These are phyloP conservation scores for Phytophthora hybrid DNA, from an alignment of 352 stramenopile genomes.

Conservation along the genomic window DNA sequence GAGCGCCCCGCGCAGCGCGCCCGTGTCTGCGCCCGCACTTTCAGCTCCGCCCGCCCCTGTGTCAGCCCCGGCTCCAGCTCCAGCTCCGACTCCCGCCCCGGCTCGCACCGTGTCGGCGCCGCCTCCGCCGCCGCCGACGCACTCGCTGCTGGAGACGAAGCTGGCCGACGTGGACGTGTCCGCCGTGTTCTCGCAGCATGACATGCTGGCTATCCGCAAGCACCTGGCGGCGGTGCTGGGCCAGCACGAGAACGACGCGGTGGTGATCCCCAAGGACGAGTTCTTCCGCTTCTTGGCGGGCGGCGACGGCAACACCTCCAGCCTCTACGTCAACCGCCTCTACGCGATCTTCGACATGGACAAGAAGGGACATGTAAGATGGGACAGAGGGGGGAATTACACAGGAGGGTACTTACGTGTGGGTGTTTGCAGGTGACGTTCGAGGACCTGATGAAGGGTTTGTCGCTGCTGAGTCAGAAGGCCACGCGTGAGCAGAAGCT, in stretches of 20 bases:
- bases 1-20: conserved; percentile 21
- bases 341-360: conserved; percentile 90
- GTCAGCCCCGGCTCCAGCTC: conserved; percentile 14
- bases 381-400: neutral
- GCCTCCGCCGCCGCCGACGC: conserved; percentile 27
- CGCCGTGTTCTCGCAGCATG: conserved; percentile 77
- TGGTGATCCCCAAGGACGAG: conserved; percentile 87
- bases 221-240: conserved; percentile 74
- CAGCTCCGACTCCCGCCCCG: conserved; percentile 2
- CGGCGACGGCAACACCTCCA: conserved; percentile 68
- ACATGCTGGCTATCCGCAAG: conserved; percentile 84
- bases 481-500: conserved; percentile 89
- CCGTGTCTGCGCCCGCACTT: neutral
- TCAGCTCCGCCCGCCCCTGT: conserved; percentile 13
- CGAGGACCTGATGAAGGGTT: conserved; percentile 80
- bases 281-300: conserved; percentile 88
- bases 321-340: conserved; percentile 86
- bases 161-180: conserved; percentile 77
- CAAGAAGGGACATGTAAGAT: conserved; percentile 67
- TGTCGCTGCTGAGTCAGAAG: conserved; percentile 87
- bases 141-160: conserved; percentile 72
- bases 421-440: conserved; percentile 70
- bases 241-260: conserved; percentile 71
- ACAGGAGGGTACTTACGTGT: neutral
- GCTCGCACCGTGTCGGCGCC: conserved; percentile 24